Conservation (phyloP, 495 filamentous ascomycete species). For the Echria macrotheca region DNA sequence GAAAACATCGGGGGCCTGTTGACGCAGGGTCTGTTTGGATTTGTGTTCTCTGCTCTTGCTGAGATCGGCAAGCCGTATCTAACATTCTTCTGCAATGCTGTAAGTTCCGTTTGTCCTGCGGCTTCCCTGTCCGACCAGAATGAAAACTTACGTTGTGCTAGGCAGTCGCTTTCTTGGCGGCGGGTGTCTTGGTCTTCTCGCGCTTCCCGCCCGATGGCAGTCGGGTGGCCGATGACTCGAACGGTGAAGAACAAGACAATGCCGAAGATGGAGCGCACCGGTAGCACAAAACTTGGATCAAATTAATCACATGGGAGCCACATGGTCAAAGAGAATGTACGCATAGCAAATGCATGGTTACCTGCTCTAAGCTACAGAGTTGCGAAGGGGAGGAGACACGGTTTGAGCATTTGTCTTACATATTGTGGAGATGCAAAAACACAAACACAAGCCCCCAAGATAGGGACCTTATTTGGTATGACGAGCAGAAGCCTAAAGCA, state of each 20-base stretch:
- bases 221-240: not conserved
- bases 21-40: slow-evolving; percentile 50
- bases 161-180: slow-evolving; percentile 14
- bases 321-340: too few relatives aligned
- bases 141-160: not conserved
- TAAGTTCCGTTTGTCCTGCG: slow-evolving; percentile 23
- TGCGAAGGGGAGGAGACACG: too few relatives aligned
- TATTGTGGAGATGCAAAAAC: too few relatives aligned
- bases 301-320: too few relatives aligned
- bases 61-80: slow-evolving; percentile 41
- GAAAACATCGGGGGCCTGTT: slow-evolving; percentile 48
- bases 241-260: not conserved
- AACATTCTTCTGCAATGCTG: slow-evolving; percentile 52
- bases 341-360: too few relatives aligned
- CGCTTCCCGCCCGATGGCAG: slow-evolving; percentile 1
- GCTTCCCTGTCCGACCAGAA: not conserved
- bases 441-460: too few relatives aligned
- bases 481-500: too few relatives aligned
- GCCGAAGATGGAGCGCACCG: too few relatives aligned
- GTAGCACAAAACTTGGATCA: too few relatives aligned
- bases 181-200: slow-evolving; percentile 3
- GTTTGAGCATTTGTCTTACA: too few relatives aligned
- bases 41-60: slow-evolving; percentile 48
- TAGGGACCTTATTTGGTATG: too few relatives aligned
- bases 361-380: too few relatives aligned